phyloP scores from a whole-genome alignment of 257 asterid species.

The Solanum megistacrolobum region DNA sequence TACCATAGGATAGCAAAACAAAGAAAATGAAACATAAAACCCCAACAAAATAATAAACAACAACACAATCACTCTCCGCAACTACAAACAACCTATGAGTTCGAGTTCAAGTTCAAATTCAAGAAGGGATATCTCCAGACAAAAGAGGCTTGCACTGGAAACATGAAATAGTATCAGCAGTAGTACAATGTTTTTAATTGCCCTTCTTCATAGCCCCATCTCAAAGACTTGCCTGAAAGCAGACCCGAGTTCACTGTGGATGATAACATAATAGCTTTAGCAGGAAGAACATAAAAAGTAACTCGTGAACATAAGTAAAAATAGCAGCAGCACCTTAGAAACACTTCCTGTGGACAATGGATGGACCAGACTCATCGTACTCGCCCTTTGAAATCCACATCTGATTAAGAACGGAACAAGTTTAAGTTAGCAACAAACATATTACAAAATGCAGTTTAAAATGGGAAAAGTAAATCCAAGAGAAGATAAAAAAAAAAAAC shows the following conservation, averaged over 20 bases:
- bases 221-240: not conserved
- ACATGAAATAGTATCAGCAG: not conserved
- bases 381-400: conserved; percentile 3
- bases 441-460: not conserved
- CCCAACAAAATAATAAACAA: not conserved
- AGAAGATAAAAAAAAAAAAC: not conserved
- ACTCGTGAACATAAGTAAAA: not conserved
- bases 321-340: not conserved
- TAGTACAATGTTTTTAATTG: not conserved
- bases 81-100: not conserved
- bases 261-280: not conserved
- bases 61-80: not conserved
- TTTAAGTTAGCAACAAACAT: not conserved
- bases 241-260: not conserved
- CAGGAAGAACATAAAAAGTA: not conserved
- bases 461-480: not conserved
- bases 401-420: not conserved
- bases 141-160: not conserved
- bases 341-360: conserved; percentile 5
- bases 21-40: not conserved
- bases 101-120: not conserved
- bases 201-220: not conserved
- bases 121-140: not conserved
- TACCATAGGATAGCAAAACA: not conserved
- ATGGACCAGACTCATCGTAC: conserved; percentile 4